A percentile compares a stretch with the other conserved stretches of the same genome.
Evolutionary conservation across 371 early-diverging fungal species (phyloP).

Genomic region (Rhizopus sp.): DNA sequence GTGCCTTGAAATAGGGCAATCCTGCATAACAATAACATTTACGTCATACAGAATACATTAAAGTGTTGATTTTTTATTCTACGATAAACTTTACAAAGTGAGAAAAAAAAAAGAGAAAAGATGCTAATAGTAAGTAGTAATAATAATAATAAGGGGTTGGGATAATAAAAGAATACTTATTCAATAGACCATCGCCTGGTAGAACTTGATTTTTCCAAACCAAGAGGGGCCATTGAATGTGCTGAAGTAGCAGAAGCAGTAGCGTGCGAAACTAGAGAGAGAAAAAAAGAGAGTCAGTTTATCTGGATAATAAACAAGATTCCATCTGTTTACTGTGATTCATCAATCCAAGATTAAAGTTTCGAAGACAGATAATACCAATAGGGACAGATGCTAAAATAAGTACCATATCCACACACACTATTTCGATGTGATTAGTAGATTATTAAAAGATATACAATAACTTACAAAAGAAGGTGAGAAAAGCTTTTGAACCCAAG

Average conservation of each 20-base stretch:
- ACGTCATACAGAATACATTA: no score
- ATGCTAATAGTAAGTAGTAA: neutral
- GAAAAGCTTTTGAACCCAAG: conserved; percentile 56
- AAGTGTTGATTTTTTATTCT: no score
- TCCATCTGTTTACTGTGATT: conserved; percentile 32
- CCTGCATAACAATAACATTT: no score
- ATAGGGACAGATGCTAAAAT: conserved; percentile 26
- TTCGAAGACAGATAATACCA: conserved; percentile 26
- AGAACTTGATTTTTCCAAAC: conserved; percentile 29
- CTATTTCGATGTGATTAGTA: conserved; percentile 7
- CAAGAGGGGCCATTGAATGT: conserved; percentile 31
- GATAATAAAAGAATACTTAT: conserved; percentile 10
- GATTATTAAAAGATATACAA: neutral
- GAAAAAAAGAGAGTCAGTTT: neutral
- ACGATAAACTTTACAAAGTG: no score
- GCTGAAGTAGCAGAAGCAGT: conserved; percentile 31
- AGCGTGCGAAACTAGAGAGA: conserved; percentile 33
- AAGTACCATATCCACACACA: conserved; percentile 23
- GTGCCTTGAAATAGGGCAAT: no score
- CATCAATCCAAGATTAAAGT: conserved; percentile 35
- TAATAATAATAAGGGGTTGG: neutral
- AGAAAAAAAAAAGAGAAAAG: neutral
- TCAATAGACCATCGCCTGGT: conserved; percentile 41
- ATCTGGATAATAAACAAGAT: no score
- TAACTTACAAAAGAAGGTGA: conserved; percentile 68